phyloP scores from a whole-genome alignment of 2,329 filamentous ascomycete species.

The Harringtonia aguacate region DNA sequence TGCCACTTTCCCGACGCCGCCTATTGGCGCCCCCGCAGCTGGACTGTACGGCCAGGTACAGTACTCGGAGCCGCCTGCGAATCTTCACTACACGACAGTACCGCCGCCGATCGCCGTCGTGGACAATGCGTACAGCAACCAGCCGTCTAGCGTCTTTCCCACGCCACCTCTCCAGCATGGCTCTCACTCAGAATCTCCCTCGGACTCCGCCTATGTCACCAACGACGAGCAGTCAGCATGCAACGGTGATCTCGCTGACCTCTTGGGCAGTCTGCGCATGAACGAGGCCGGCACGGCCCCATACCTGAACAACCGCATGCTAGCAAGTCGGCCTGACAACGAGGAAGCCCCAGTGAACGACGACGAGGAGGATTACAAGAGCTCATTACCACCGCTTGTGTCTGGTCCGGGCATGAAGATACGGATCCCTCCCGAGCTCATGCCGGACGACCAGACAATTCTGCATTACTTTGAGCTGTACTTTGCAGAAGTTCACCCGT shows the following conservation, averaged over 20 bases:
- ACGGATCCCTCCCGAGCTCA: conserved; percentile 82
- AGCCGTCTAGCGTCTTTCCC: conserved; percentile 39
- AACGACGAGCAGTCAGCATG: conserved; percentile 46
- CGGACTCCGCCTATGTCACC: conserved; percentile 37
- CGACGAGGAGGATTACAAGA: conserved; percentile 60
- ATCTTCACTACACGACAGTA: conserved; percentile 43
- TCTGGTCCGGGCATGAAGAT: conserved; percentile 65
- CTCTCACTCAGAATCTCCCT: conserved; percentile 28
- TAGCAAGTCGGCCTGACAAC: conserved; percentile 25
- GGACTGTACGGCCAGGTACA: conserved; percentile 33
- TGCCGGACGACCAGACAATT: conserved; percentile 78
- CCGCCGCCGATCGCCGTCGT: conserved; percentile 36
- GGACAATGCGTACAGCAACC: conserved; percentile 37
- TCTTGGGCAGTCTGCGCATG: conserved; percentile 78
- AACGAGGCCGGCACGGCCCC: conserved; percentile 80
- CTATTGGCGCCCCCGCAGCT: conserved; percentile 21
- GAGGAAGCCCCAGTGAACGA: conserved; percentile 56
- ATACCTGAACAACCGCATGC: conserved; percentile 56
- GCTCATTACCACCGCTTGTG: conserved; percentile 55
- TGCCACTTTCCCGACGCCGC: conserved; percentile 27
- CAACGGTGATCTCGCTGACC: conserved; percentile 64
- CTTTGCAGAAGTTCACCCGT: conserved; percentile 84
- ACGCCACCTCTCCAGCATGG: conserved; percentile 36
- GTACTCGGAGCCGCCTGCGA: conserved; percentile 37
- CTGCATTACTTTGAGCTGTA: conserved; percentile 83